Base-by-base conservation (phyloP, 2,329 filamentous ascomycete genomes). In the Scedosporium aurantiacum region DNA sequence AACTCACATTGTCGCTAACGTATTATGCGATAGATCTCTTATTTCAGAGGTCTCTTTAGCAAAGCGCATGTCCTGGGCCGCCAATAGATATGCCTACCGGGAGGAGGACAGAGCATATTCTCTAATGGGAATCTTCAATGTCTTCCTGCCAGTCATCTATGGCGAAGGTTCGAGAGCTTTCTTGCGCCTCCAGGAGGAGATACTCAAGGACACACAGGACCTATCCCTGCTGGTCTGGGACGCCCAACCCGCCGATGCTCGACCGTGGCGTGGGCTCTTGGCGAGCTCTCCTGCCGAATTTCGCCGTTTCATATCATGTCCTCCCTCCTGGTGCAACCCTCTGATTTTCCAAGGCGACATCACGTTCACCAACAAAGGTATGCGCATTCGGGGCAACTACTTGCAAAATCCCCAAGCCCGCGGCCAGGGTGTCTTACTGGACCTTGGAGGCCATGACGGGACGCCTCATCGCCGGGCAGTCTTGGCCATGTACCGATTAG, bases 201-300 rank as follows among this genome's bases (percentile, higher is more conserved):
- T 75, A 14, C 64, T 74, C 52, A 70, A 69, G 60, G 62, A 58
- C 14, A 67, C 70, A 0, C 66, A 70, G 5, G 73, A 75, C 61
- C 70, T 75, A 41, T 71, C 70, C 3, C 64, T 75, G 1, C 71
- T 75, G 8, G 68, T 68, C 5, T 72, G 64, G 64, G 60, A 63
- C 2, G 52, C 62, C 21, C 21, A 18, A 12, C 21, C 60, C 12
- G 23, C 12, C n/a, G 60, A 61, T 27, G 7, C 55, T 7, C 27
- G 58, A 8, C 58, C 25, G 5, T 55, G 50, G 18, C 16, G 45
- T 10, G 58, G 58, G 18, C n/a, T 55, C n/a, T 41, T 41, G 16
- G 58, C 58, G 3, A 54, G 25, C 28, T 60, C 58, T 6, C 58
- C 58, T 1, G 27, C 18, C 8, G 58, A 60, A 32, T 60, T 50